Conservation (phyloP, 495 filamentous ascomycete species). For the Chaetomium cochliodes region DNA sequence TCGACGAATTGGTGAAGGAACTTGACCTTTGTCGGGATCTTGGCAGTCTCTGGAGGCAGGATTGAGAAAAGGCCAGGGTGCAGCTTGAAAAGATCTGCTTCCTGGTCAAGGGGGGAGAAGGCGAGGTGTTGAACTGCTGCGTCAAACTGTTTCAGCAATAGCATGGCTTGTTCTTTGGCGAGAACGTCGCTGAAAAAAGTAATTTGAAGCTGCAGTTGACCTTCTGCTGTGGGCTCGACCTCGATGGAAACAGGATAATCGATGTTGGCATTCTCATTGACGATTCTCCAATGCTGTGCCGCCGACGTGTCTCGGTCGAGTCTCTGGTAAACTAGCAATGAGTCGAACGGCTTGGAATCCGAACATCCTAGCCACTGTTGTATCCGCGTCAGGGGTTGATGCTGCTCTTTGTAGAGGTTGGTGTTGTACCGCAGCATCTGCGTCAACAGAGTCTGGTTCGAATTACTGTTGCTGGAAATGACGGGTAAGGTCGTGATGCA, state of each 20-base stretch:
- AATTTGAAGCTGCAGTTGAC: constrained; percentile 55
- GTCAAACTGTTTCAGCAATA: constrained; percentile 64
- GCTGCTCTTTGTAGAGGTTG: constrained; percentile 62
- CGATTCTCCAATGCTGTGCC: constrained; percentile 28
- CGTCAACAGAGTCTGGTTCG: constrained; percentile 55
- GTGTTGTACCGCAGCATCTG: constrained; percentile 62
- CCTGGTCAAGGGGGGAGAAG: constrained; percentile 32
- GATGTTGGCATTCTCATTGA: constrained; percentile 42
- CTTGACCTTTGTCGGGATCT: constrained; percentile 43
- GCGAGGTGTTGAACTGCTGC: constrained; percentile 50
- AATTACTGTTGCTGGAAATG: constrained; percentile 46
- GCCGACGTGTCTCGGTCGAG: constrained; percentile 11
- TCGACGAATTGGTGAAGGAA: constrained; percentile 68
- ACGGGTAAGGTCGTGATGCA: constrained; percentile 74
- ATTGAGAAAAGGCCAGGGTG: constrained; percentile 51
- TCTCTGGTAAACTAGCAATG: constrained; percentile 77
- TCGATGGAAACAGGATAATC: constrained; percentile 73
- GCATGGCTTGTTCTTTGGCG: constrained; percentile 58
- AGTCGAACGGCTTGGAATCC: constrained; percentile 67
- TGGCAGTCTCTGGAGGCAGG: constrained; percentile 48
- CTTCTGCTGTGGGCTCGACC: constrained; percentile 52
- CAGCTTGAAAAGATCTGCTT: constrained; percentile 25
- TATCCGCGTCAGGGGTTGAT: constrained; percentile 63
- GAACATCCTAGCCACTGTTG: constrained; percentile 62
- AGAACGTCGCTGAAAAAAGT: constrained; percentile 61